Evolutionary conservation across 352 stramenopile genomes (phyloP), one percentile per base, ranked within the genome.

Genomic region (Phytophthora gonapodyides): DNA sequence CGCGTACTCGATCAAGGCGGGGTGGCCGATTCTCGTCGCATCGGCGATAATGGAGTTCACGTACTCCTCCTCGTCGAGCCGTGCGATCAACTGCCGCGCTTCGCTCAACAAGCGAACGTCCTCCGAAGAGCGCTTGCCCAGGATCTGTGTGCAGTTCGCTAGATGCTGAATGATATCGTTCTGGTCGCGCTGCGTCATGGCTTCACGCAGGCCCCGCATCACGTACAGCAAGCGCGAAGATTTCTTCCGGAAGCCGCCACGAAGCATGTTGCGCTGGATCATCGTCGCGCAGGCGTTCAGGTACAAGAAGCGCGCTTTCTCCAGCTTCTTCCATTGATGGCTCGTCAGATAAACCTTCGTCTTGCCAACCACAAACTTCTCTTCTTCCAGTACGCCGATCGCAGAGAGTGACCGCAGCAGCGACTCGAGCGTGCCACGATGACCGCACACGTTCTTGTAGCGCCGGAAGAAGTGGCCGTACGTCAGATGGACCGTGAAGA

Each of bases 231-330:
- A 75, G 3, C 74, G 73, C 24, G 75, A 59, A 27, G 79, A 92
- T 51, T 88, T 89, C 49, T 82, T 78, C 9, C 79, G 72, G 41
- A 87, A 89, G 3, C 81, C 80, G 5, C 82, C 77, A 37, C 79
- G 82, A n/a, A 91, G 63, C 65, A 94, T 79, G 34, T 91, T 93
- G 3, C 82, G 78, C 71, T 94, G 83, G 40, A 94, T 91, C 81
- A 94, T 91, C 4, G 80, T 91, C 6, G 85, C 83, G 33, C 81
- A 89, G 10, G 83, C 85, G 33, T 91, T 94, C 17, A 94, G 56
- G 54, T 89, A 93, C 61, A 91, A 67, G 12, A 80, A 88, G 8
- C 85, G 80, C 9, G 80, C 83, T 46, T 91, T 85, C 57, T 94
- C 83, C 7, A 94, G 67, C 43, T 88, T 87, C 53, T 91, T 90